Evolutionary conservation across 768 basidiomycete species (phyloP), one percentile per base, ranked within the genome.

Genomic region (Termitomyces sp.): DNA sequence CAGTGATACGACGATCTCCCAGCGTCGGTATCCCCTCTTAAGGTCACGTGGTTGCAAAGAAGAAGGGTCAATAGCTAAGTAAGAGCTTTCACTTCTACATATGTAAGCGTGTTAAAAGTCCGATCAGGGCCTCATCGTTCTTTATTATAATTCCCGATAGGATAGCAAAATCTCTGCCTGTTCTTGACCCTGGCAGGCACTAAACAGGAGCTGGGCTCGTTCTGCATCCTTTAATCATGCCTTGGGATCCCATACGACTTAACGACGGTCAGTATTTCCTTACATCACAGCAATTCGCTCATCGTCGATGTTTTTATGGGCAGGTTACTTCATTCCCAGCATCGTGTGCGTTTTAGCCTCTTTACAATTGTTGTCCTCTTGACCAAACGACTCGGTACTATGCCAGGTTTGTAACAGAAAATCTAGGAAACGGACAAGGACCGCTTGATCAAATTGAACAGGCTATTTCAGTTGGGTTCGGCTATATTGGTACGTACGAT

Each of bases 381-480:
- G 20, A 41, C 55, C 20, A 26, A 47, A 16, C 36, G 16, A 40
- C n/a, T 45, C 14, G 41, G 13, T 48, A 22, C 22, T 52, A 74
- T 48, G n/a, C n/a, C 52, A 76, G 74, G 13, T 85, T 83, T 63
- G 87, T 85, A 32, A 87, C 86, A 3, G 86, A 85, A 82, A 82
- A 74, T 43, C 61, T 84, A n/a, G 83, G 84, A 1, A 80, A 81
- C 38, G 85, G 84, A 0, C 76, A 81, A 58, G 72, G 69, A 26
- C 67, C 80, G 5, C 75, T 76, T 22, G 75, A 79, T 64, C 77
- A 80, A 62, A 83, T 88, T 28, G 82, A 82, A 62, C 83, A 85
- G 63, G 86, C 85, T 2, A 70, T 88, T 47, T 77, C 76, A 1
- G 76, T 79, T 5, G 86, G 86, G 3, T 87, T 86, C 72, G 70